Base-by-base conservation (phyloP, 768 basidiomycete species). In the Termitomyces sp. region DNA sequence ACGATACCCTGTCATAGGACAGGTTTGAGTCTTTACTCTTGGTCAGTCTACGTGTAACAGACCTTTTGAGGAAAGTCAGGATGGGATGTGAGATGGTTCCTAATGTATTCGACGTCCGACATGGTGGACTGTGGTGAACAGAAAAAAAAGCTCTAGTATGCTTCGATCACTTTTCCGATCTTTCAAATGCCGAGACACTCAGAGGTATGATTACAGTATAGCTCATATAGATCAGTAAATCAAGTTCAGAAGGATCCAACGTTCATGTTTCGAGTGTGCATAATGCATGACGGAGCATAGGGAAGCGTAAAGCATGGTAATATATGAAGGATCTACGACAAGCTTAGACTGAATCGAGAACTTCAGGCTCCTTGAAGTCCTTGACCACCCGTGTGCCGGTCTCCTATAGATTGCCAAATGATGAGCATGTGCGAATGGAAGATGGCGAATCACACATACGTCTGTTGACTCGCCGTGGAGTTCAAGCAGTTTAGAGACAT, bases 321-420 rank as follows among this genome's bases (percentile, higher is more conserved):
- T 71, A 72, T 58, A 53, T 65, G 65, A 48, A 57, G 56, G 58
- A 61, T 62, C 66, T 68, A 73, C 69, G 68, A 67, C 65, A 69
- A 68, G 69, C 79, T 88, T 87, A 98, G 63, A 98, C 96, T 68
- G 92, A 88, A 73, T 91, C 91, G 59, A 92, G 86, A 69, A 95
- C 85, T 80, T 94, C 93, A 49, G 96, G 96, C 85, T 98, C 96
- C 84, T 96, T 95, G 84, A 96, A 98, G 75, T 96, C 95, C 82
- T 92, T 94, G 61, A 83, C 91, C 58, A 96, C 89, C 76, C 92
- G 90, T 68, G 93, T 91, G 67, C 96, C 96, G 52, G 94, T 95
- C 83, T 96, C 95, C 91, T 96, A 71, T 56, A 65, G 32, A 44
- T 55, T 55, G 40, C 2, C 15, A 45, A 57, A 57, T 50, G 20